phyloP scores from a whole-genome alignment of 2,329 filamentous ascomycete species.

The Cordyceps militaris region DNA sequence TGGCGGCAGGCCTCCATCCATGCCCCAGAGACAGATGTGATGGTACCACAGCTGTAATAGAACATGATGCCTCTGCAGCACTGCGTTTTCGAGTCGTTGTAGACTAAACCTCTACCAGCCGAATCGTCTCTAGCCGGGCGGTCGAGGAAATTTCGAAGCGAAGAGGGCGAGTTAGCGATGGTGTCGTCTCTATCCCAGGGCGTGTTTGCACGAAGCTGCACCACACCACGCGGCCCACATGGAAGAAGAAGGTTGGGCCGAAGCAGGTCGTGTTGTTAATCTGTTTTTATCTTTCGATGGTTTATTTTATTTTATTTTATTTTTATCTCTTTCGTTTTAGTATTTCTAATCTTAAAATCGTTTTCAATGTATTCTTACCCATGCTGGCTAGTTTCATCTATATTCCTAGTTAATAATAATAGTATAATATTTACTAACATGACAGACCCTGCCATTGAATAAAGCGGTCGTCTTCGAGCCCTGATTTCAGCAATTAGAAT shows the following conservation, averaged over 20 bases:
- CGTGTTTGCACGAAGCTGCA: not conserved
- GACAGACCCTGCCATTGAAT: too few relatives aligned
- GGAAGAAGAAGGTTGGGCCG: conserved; percentile 8
- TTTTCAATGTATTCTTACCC: too few relatives aligned
- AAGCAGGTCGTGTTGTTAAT: conserved; percentile 1
- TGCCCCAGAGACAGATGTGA: not conserved
- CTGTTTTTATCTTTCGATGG: too few relatives aligned
- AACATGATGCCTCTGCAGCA: conserved; percentile 6
- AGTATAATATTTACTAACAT: too few relatives aligned
- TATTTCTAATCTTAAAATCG: too few relatives aligned
- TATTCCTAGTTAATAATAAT: too few relatives aligned
- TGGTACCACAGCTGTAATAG: not conserved
- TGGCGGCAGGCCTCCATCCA: conserved; percentile 1
- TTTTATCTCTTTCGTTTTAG: too few relatives aligned
- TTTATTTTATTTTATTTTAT: too few relatives aligned
- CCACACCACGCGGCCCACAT: not conserved
- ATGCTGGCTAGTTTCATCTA: too few relatives aligned
- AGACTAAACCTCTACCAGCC: conserved; percentile 1
- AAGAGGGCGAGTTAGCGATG: not conserved
- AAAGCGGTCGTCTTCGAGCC: not conserved
- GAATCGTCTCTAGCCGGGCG: conserved; percentile 1
- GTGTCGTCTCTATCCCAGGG: not conserved
- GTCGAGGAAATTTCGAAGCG: not conserved
- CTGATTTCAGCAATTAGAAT: not conserved
- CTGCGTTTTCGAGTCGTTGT: not conserved